Conservation (phyloP, 1,284 basidiomycete genomes). For the Phellinidium pouzarii region DNA sequence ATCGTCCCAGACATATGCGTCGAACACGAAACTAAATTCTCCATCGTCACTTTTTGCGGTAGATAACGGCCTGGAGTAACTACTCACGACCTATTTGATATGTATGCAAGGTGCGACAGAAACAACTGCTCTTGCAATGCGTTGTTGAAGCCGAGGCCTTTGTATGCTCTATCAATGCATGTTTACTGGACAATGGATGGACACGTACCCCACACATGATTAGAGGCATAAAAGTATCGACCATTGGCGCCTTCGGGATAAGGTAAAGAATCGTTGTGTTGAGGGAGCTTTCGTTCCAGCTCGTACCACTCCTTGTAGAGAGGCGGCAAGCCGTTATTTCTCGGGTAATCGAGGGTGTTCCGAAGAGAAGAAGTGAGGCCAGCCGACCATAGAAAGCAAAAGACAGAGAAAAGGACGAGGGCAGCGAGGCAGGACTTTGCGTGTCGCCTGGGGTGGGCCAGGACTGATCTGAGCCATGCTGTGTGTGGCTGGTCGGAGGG, state of each 20-base stretch:
- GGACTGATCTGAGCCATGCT: not conserved
- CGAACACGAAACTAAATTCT: constrained; percentile 10
- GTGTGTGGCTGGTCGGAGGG: not conserved
- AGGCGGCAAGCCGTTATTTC: not conserved
- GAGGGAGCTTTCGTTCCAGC: constrained; percentile 10
- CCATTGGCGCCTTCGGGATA: constrained; percentile 15
- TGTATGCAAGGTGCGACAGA: constrained; percentile 19
- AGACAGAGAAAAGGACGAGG: not conserved
- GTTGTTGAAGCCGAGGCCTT: constrained; percentile 14
- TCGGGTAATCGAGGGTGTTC: not conserved
- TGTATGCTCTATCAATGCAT: not conserved
- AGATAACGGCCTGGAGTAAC: no score
- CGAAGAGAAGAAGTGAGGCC: not conserved
- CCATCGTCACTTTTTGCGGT: not conserved
- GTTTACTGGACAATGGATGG: not conserved
- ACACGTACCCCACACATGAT: constrained; percentile 14
- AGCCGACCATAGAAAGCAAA: not conserved
- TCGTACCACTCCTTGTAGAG: constrained; percentile 14
- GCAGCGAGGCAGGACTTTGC: constrained; percentile 3
- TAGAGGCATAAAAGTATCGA: constrained; percentile 13
- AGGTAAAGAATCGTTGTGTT: constrained; percentile 15
- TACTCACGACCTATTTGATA: constrained; percentile 18
- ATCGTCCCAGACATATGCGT: constrained; percentile 12
- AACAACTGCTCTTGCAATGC: constrained; percentile 17
- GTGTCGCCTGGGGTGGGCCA: constrained; percentile 3